phyloP scores from a whole-genome alignment of 2,329 filamentous ascomycete genomes.

The Pseudocercospora crystallina region DNA sequence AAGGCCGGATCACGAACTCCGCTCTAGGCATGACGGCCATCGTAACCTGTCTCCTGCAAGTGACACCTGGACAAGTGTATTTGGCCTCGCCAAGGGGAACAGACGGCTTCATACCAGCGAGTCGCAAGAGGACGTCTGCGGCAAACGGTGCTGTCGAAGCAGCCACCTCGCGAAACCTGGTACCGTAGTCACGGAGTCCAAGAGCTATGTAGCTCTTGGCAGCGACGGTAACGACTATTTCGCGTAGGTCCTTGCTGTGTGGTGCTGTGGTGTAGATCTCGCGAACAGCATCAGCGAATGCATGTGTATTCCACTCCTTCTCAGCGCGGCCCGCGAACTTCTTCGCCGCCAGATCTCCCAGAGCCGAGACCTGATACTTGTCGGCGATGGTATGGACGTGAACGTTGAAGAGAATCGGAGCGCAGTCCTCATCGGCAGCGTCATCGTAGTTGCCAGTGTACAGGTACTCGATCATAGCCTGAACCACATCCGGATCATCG shows the following conservation, averaged over 20 bases:
- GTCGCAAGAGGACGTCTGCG: too few species aligned
- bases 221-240: neutral
- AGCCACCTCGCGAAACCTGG: too few species aligned
- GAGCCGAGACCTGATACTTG: slow-evolving; percentile 6
- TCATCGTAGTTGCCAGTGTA: slow-evolving; percentile 4
- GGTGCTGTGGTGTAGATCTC: slow-evolving; percentile 5
- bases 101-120: too few species aligned
- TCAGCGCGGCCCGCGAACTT: slow-evolving; percentile 1
- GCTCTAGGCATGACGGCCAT: too few species aligned
- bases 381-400: slow-evolving; percentile 3
- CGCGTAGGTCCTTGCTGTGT: neutral
- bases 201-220: neutral
- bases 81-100: too few species aligned
- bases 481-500: slow-evolving; percentile 6
- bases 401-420: slow-evolving; percentile 9
- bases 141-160: too few species aligned
- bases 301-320: neutral
- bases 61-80: too few species aligned
- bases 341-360: neutral
- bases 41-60: too few species aligned
- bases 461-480: slow-evolving; percentile 19
- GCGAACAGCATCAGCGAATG: slow-evolving; percentile 7
- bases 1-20: too few species aligned
- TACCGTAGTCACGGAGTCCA: too few species aligned
- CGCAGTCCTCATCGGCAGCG: too few species aligned